Evolutionary conservation across 768 basidiomycete genomes (phyloP).

Genomic region (Calocera viscosa): DNA sequence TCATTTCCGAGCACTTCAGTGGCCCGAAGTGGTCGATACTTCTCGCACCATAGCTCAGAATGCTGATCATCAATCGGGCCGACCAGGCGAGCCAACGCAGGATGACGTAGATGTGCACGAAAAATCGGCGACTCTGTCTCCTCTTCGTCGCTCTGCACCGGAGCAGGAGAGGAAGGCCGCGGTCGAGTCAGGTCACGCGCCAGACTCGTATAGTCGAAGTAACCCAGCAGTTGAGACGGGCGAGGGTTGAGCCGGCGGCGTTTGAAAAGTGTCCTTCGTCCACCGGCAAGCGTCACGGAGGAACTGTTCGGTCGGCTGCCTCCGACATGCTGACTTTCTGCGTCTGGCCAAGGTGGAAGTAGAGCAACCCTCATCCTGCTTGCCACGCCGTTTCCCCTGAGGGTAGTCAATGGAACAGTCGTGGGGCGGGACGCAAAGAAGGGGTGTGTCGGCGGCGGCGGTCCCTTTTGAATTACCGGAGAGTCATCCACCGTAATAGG

Average conservation of each 20-base stretch:
- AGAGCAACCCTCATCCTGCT: neutral
- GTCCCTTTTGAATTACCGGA: neutral
- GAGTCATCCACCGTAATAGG: neutral
- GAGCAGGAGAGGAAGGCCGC: too few relatives aligned
- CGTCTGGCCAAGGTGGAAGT: neutral
- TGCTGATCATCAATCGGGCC: slow-evolving; percentile 22
- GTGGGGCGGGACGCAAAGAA: slow-evolving; percentile 34
- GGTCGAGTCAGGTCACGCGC: neutral
- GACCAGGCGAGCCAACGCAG: slow-evolving; percentile 38
- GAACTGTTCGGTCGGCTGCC: neutral
- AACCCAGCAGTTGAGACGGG: neutral
- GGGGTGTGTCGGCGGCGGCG: slow-evolving; percentile 31
- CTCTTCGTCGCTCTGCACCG: slow-evolving; percentile 17
- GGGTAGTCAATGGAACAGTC: slow-evolving; percentile 14
- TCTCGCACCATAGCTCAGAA: slow-evolving; percentile 51
- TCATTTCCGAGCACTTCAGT: slow-evolving; percentile 72
- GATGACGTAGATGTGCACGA: slow-evolving; percentile 28
- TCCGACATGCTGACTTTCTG: slow-evolving; percentile 9
- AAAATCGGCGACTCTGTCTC: slow-evolving; percentile 13
- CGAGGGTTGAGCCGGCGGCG: neutral
- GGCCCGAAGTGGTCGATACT: slow-evolving; percentile 62
- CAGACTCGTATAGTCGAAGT: neutral
- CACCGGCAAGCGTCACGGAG: neutral
- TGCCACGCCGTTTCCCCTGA: neutral
- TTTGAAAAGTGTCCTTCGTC: neutral